Conservation (phyloP, 176 grass and related monocot genomes). For the Zea luxurians region DNA sequence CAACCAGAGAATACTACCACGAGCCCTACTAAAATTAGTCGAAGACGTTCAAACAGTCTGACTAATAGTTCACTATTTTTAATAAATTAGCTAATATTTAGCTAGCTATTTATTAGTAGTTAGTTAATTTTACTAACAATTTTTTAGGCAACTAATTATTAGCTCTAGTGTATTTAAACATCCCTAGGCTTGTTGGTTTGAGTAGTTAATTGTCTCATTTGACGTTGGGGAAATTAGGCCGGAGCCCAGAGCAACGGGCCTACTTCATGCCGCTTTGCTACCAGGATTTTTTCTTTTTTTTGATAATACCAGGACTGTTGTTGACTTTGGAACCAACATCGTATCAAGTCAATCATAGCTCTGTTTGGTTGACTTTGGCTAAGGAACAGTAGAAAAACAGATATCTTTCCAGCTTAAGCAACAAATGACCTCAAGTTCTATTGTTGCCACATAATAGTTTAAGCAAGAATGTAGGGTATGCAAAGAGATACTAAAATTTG, state of each 20-base stretch:
- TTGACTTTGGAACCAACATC: background rate
- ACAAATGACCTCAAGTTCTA: background rate
- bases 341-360: constrained; percentile 5
- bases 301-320: background rate
- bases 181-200: too few relatives aligned
- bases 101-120: too few relatives aligned
- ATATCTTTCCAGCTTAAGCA: background rate
- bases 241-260: constrained; percentile 6
- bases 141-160: too few relatives aligned
- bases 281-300: too few relatives aligned
- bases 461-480: background rate
- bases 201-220: background rate
- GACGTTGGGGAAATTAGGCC: background rate
- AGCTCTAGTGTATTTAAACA: too few relatives aligned
- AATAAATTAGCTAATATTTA: too few relatives aligned
- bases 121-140: too few relatives aligned
- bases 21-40: too few relatives aligned
- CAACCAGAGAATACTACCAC: too few relatives aligned
- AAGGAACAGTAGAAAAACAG: background rate
- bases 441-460: background rate
- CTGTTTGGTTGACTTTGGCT: constrained; percentile 19
- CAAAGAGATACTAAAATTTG: background rate
- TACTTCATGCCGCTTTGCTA: constrained; percentile 47
- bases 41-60: too few relatives aligned
- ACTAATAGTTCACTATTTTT: too few relatives aligned